phyloP scores from a whole-genome alignment of 2,329 filamentous ascomycete species.

The Colletotrichum caudatum region DNA sequence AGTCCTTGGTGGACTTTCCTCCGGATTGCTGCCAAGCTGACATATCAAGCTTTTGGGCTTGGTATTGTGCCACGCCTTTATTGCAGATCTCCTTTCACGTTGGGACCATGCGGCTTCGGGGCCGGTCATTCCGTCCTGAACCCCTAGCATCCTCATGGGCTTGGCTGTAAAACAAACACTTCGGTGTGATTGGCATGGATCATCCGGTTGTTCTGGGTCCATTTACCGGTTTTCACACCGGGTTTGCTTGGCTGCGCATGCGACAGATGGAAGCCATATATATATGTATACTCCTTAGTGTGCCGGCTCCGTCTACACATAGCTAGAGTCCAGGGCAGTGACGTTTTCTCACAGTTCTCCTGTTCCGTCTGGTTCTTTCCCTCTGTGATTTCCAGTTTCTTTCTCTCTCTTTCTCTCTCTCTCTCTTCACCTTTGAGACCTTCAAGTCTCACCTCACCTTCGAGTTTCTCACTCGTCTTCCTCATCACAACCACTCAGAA shows the following conservation, averaged over 20 bases:
- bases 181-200: neutral
- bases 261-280: neutral
- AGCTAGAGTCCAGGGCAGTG: neutral
- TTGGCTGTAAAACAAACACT: neutral
- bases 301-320: neutral
- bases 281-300: neutral
- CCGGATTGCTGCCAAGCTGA: neutral
- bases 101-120: constrained; percentile 6
- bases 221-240: neutral
- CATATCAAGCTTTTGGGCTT: neutral
- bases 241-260: neutral
- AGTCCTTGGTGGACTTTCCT: neutral
- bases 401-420: too few species aligned
- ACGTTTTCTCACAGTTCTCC: neutral
- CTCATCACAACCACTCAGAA: neutral
- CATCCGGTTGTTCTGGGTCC: neutral
- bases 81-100: constrained; percentile 20
- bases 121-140: neutral
- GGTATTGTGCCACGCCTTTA: neutral
- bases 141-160: neutral
- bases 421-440: neutral
- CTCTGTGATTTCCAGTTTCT: neutral
- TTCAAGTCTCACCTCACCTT: neutral
- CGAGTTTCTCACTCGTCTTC: neutral
- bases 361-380: neutral